Base-by-base conservation (phyloP, 2,329 filamentous ascomycete genomes). In the Penicillium sclerotiorum region DNA sequence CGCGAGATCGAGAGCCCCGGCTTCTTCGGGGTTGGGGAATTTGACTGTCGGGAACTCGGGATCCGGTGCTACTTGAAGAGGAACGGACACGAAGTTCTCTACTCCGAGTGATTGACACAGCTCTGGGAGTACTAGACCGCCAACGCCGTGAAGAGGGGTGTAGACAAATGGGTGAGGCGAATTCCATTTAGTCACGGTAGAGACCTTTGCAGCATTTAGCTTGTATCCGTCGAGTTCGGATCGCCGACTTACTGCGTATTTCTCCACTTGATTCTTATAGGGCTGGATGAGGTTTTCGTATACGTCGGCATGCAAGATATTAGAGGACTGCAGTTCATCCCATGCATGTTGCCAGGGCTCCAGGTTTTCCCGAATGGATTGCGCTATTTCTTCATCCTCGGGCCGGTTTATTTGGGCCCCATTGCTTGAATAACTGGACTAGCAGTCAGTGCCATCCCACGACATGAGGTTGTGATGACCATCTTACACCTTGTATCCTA, bases 341-440 rank as follows among this genome's bases (percentile, higher is more conserved):
- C 74, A 77, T 17, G 72, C 72, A 30, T 56, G 60, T 20, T 68
- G 57, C 69, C 71, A 72, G 4, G 83, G 81, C 45, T 77, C 73
- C 37, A 82, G 64, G 49, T 85, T 84, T 28, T 76, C 63, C 30
- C 76, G 67, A 42, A 87, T 87, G 2, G 78, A 76, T 28, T 70
- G 69, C 4, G 82, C 79, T 47, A 87, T 87, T 23, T 80, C 78
- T 17, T 62, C 70, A 56, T 86, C 84, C 53, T 82, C 78, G 3
- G 84, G 84, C 8, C 82, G 77, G 45, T 86, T 84, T 56, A 87
- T 86, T 63, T 87, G 84, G 59, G 81, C 84, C 2, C 83, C 84
- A 60, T 85, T 86, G 13, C 73, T 74, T 73, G 81, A 85, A 69
- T 86, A 87, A 8, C 73, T 75, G 57, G 20, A 18, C 23, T 28